These are phyloP conservation scores for Diversispora eburnea DNA, from an alignment of 192 early-diverging fungal genomes.

Conservation along the genomic window DNA sequence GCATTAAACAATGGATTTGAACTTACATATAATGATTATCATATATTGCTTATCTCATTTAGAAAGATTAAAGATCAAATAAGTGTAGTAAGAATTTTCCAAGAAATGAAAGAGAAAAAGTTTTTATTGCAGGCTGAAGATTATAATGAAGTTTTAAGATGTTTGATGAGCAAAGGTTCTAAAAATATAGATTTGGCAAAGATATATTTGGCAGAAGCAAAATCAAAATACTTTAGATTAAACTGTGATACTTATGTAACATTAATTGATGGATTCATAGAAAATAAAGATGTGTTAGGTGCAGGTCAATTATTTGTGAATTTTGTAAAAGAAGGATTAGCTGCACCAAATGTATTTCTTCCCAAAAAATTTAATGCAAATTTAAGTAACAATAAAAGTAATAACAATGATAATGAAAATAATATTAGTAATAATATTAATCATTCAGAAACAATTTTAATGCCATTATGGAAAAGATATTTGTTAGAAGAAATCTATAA, in stretches of 20 bases:
- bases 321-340: neutral
- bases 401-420: neutral
- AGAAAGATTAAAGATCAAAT: conserved; percentile 1
- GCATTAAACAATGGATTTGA: neutral
- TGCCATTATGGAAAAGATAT: neutral
- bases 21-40: neutral
- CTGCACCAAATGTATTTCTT: neutral
- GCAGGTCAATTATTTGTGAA: neutral
- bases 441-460: neutral
- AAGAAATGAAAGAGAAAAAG: neutral
- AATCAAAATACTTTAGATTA: neutral
- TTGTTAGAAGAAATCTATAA: conserved; percentile 1
- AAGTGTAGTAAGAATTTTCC: neutral
- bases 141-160: neutral
- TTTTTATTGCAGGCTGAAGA: neutral
- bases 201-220: conserved; percentile 1
- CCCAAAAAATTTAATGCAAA: neutral
- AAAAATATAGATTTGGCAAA: neutral
- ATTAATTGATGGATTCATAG: neutral
- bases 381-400: neutral
- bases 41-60: neutral
- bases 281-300: neutral
- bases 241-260: neutral
- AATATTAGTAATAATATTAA: neutral
- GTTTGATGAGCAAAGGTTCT: neutral